phyloP scores from a whole-genome alignment of 1,139 yeast genomes.

The Meyerozyma guilliermondii region DNA sequence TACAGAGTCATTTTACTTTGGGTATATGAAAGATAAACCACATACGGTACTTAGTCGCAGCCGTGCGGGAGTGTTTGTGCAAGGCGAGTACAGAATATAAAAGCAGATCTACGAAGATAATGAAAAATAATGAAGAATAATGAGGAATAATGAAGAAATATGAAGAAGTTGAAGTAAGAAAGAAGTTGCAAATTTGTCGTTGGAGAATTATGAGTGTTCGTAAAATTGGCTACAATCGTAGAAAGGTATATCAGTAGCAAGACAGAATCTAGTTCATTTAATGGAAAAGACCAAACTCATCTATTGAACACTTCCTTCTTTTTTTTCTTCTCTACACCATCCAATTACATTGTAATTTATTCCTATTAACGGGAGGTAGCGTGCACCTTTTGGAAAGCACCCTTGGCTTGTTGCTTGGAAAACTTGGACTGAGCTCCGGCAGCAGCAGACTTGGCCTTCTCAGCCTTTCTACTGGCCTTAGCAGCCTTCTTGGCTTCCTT shows the following conservation, averaged over 20 bases:
- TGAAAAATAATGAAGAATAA: too few species aligned
- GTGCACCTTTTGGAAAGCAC: slow-evolving; percentile 94
- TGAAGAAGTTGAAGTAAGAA: too few species aligned
- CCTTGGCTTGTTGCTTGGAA: slow-evolving; percentile 85
- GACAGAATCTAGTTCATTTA: too few species aligned
- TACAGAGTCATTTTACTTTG: slow-evolving; percentile 42
- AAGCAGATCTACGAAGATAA: too few species aligned
- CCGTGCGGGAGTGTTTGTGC: slow-evolving; percentile 1
- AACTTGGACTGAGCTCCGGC: slow-evolving; percentile 56
- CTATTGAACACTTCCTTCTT: not conserved
- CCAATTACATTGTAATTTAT: not conserved
- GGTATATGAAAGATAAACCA: slow-evolving; percentile 14
- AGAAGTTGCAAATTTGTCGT: too few species aligned
- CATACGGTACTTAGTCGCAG: slow-evolving; percentile 3
- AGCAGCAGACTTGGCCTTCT: slow-evolving; percentile 82
- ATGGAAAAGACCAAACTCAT: too few species aligned
- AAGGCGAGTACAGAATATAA: not conserved
- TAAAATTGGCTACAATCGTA: too few species aligned
- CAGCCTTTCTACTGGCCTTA: slow-evolving; percentile 93
- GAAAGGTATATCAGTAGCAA: too few species aligned
- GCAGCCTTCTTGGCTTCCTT: slow-evolving; percentile 94
- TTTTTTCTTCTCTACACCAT: not conserved
- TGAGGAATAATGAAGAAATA: too few species aligned
- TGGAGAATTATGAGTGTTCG: too few species aligned
- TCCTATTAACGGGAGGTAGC: slow-evolving; percentile 85